Evolutionary conservation across 345 rosid species (phyloP).

Genomic region (Rubroshorea leprosula): DNA sequence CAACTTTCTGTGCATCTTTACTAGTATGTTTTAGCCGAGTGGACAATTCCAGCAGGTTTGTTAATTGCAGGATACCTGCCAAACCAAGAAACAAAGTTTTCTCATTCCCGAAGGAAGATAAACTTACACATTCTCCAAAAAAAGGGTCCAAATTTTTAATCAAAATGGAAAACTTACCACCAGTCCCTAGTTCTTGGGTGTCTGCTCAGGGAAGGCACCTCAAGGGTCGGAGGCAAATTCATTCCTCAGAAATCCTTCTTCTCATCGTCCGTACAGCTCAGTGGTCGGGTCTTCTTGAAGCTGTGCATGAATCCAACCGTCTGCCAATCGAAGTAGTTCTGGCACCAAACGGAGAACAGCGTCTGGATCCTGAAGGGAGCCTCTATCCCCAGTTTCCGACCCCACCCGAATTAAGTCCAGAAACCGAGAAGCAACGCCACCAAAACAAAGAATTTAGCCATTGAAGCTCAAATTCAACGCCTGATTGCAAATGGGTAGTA

Average conservation of each 20-base stretch:
- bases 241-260: conserved; percentile 70
- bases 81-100: background rate
- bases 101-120: background rate
- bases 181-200: conserved; percentile 95
- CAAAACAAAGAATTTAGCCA: conserved; percentile 32
- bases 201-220: conserved; percentile 90
- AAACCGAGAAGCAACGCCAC: conserved; percentile 23
- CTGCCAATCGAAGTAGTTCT: conserved; percentile 96
- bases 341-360: conserved; percentile 94
- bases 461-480: conserved; percentile 28
- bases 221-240: conserved; percentile 84
- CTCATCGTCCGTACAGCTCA: conserved; percentile 91
- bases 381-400: conserved; percentile 26
- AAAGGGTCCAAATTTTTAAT: background rate
- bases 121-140: background rate
- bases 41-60: conserved; percentile 87
- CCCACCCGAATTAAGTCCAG: conserved; percentile 25
- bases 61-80: conserved; percentile 95
- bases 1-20: conserved; percentile 76
- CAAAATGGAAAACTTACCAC: conserved; percentile 46
- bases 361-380: conserved; percentile 89
- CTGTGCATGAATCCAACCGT: conserved; percentile 91
- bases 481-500: conserved; percentile 27
- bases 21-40: conserved; percentile 96
- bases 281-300: conserved; percentile 82